Conservation (phyloP, 768 basidiomycete genomes). For the Gymnopilus dilepis region DNA sequence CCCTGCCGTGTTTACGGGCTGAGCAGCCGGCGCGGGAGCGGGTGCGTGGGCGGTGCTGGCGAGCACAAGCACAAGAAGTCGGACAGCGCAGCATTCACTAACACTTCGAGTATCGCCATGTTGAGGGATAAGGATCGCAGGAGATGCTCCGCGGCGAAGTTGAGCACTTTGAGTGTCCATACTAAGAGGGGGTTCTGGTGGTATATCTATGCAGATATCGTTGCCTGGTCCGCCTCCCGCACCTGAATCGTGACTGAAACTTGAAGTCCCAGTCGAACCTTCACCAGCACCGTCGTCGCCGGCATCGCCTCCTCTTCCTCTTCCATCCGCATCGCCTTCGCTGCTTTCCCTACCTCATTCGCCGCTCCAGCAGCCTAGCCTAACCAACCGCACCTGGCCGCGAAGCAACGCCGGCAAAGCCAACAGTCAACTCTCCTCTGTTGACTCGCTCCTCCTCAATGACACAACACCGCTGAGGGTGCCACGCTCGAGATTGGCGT, state of each 20-base stretch:
- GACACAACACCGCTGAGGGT: conserved; percentile 55
- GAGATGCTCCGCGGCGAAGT: conserved; percentile 49
- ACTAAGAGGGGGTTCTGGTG: too few species aligned
- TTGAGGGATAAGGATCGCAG: conserved; percentile 34
- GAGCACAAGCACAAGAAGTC: conserved; percentile 55
- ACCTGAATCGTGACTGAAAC: too few species aligned
- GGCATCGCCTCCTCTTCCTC: conserved; percentile 4
- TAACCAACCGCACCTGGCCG: neutral
- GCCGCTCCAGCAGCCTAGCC: neutral
- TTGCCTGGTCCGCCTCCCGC: conserved; percentile 2
- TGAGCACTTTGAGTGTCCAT: conserved; percentile 35
- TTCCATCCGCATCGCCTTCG: neutral
- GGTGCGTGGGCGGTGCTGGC: neutral
- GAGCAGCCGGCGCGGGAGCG: too few species aligned
- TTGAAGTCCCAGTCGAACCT: too few species aligned
- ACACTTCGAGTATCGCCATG: conserved; percentile 48
- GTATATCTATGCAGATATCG: too few species aligned
- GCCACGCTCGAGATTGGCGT: conserved; percentile 86
- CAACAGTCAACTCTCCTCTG: conserved; percentile 12
- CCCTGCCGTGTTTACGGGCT: conserved; percentile 20
- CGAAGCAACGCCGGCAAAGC: neutral
- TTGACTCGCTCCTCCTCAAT: conserved; percentile 21
- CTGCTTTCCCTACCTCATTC: neutral
- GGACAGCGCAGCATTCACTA: conserved; percentile 47
- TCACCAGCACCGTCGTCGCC: conserved; percentile 16